Evolutionary conservation across 352 stramenopile genomes (phyloP).

Genomic region (Peronospora tabacina): DNA sequence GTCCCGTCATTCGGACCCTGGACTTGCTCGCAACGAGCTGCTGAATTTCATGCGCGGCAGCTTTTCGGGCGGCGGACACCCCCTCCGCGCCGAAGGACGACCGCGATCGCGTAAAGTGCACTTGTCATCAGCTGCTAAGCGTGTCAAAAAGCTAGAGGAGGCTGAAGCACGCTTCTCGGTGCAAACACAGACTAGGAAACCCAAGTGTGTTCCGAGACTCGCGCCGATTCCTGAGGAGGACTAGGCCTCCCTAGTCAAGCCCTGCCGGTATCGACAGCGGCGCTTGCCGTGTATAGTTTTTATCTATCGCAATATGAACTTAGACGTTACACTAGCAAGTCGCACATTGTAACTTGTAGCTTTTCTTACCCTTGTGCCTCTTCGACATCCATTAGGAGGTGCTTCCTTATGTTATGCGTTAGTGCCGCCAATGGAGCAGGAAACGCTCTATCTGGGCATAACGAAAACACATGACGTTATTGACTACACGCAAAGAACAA

Average conservation of each 20-base stretch:
- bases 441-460: background rate
- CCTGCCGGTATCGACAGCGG: conserved; percentile 12
- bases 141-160: conserved; percentile 77
- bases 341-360: too few species aligned
- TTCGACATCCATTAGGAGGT: background rate
- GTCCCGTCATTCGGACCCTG: conserved; percentile 66
- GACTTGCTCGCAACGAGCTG: conserved; percentile 53
- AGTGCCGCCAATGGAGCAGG: too few species aligned
- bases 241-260: conserved; percentile 10
- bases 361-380: background rate
- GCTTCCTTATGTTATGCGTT: background rate
- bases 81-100: conserved; percentile 37
- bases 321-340: conserved; percentile 4
- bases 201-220: conserved; percentile 36
- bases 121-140: conserved; percentile 73
- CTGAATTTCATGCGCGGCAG: conserved; percentile 57
- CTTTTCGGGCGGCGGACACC: conserved; percentile 32
- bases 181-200: conserved; percentile 25
- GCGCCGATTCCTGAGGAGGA: conserved; percentile 43
- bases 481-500: background rate
- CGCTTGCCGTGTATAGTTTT: conserved; percentile 24
- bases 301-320: conserved; percentile 27
- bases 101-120: conserved; percentile 57
- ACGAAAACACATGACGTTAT: background rate
- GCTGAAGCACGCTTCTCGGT: conserved; percentile 59